These are phyloP conservation scores for Pterula multifida DNA, from an alignment of 1,284 basidiomycete species.

Conservation along the genomic window DNA sequence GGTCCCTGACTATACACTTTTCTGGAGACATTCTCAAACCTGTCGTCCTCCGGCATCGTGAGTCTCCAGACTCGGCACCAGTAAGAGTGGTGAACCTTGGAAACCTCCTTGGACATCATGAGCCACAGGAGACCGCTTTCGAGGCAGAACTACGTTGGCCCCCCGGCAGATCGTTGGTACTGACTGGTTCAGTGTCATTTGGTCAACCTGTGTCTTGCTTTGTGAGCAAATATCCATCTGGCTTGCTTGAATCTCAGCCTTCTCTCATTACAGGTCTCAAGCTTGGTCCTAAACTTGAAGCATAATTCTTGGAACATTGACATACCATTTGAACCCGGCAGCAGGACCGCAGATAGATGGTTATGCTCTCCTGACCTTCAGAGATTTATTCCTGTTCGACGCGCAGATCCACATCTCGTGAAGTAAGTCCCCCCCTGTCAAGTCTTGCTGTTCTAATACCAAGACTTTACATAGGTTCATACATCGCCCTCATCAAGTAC, in stretches of 20 bases:
- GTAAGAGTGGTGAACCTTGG: slow-evolving; percentile 33
- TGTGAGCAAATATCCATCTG: slow-evolving; percentile 22
- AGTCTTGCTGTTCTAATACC: slow-evolving; percentile 4
- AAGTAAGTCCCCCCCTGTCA: slow-evolving; percentile 25
- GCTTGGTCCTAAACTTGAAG: slow-evolving; percentile 36
- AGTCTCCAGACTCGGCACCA: slow-evolving; percentile 8
- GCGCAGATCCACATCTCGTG: slow-evolving; percentile 35
- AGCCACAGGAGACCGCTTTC: slow-evolving; percentile 14
- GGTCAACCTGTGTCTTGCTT: slow-evolving; percentile 32
- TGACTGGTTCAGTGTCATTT: slow-evolving; percentile 43
- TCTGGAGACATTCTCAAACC: slow-evolving; percentile 29
- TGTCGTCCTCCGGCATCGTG: slow-evolving; percentile 34
- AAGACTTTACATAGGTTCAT: slow-evolving; percentile 36
- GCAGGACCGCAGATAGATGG: slow-evolving; percentile 35
- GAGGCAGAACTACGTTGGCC: slow-evolving; percentile 43
- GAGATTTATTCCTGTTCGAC: slow-evolving; percentile 37
- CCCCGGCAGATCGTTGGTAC: slow-evolving; percentile 35
- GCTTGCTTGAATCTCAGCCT: neutral
- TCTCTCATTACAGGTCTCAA: slow-evolving; percentile 34
- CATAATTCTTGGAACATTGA: slow-evolving; percentile 55
- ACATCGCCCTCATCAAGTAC: slow-evolving; percentile 47
- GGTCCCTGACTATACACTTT: slow-evolving; percentile 45
- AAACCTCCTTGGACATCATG: slow-evolving; percentile 15
- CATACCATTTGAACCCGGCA: slow-evolving; percentile 36
- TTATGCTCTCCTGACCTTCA: slow-evolving; percentile 37